phyloP scores from a whole-genome alignment of 179 eudicot genomes.

The Silene coronaria region DNA sequence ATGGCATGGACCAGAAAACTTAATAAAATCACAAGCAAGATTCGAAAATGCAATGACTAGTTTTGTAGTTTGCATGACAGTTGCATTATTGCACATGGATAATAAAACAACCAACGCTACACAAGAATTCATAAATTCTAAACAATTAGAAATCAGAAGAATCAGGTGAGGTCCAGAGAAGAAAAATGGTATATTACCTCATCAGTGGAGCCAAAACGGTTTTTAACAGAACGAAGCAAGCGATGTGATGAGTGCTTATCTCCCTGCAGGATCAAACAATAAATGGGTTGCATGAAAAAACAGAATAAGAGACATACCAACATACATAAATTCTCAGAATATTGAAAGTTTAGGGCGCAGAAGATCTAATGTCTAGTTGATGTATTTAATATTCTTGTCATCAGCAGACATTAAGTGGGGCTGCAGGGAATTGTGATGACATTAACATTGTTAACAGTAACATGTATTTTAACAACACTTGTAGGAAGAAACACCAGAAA shows the following conservation, averaged over 20 bases:
- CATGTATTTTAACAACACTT: not conserved
- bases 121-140: not conserved
- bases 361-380: not conserved
- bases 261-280: conserved; percentile 49
- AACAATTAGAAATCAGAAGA: conserved; percentile 2
- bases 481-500: not conserved
- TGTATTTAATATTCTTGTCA: not conserved
- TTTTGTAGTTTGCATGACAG: not conserved
- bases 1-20: conserved; percentile 5
- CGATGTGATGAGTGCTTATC: conserved; percentile 86
- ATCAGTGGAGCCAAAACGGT: conserved; percentile 97
- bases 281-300: not conserved
- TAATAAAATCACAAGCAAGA: not conserved
- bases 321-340: not conserved
- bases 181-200: conserved; percentile 47
- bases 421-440: not conserved
- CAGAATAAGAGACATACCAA: conserved; percentile 2
- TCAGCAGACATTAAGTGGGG: not conserved
- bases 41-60: not conserved
- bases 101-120: not conserved
- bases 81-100: not conserved
- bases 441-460: not conserved
- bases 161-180: not conserved
- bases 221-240: conserved; percentile 87
- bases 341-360: not conserved